These are phyloP conservation scores for Aureobasidium lini DNA, from an alignment of 2,329 filamentous ascomycete genomes.

Conservation along the genomic window DNA sequence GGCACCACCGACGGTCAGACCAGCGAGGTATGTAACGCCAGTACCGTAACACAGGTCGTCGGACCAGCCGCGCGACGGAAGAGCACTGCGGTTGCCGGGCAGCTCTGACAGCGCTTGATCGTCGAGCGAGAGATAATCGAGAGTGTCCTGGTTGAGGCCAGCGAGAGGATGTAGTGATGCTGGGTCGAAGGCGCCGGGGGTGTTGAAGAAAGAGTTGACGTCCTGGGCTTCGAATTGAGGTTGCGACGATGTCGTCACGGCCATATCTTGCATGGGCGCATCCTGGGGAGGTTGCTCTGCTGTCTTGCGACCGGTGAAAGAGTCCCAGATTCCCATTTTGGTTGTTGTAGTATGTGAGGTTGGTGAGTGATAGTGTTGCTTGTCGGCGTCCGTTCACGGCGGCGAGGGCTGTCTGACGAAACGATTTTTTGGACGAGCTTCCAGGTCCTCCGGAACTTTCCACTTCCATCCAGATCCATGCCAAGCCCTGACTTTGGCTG, in stretches of 20 bases:
- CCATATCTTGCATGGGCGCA: slow-evolving; percentile 37
- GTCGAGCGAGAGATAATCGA: slow-evolving; percentile 93
- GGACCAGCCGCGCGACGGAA: slow-evolving; percentile 93
- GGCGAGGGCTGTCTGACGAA: slow-evolving; percentile 10
- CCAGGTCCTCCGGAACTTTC: background rate
- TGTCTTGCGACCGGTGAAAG: slow-evolving; percentile 52
- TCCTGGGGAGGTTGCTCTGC: slow-evolving; percentile 35
- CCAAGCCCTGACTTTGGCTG: background rate
- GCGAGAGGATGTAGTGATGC: slow-evolving; percentile 86
- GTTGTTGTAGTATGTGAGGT: background rate
- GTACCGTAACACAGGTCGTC: slow-evolving; percentile 98
- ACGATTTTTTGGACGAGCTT: slow-evolving; percentile 12
- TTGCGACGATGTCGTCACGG: slow-evolving; percentile 29
- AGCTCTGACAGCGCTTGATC: slow-evolving; percentile 82
- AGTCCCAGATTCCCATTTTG: slow-evolving; percentile 53
- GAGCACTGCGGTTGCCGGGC: slow-evolving; percentile 75
- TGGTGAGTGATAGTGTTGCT: background rate
- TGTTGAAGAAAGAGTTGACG: slow-evolving; percentile 77
- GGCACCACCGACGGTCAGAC: slow-evolving; percentile 73
- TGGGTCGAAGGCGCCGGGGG: slow-evolving; percentile 72
- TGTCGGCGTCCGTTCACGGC: background rate
- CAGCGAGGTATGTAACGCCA: slow-evolving; percentile 87
- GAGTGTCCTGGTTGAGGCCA: slow-evolving; percentile 81
- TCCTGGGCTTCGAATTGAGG: slow-evolving; percentile 57
- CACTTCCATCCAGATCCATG: slow-evolving; percentile 1